phyloP scores from a whole-genome alignment of 441 rosid genomes.

The Corymbia calophylla region DNA sequence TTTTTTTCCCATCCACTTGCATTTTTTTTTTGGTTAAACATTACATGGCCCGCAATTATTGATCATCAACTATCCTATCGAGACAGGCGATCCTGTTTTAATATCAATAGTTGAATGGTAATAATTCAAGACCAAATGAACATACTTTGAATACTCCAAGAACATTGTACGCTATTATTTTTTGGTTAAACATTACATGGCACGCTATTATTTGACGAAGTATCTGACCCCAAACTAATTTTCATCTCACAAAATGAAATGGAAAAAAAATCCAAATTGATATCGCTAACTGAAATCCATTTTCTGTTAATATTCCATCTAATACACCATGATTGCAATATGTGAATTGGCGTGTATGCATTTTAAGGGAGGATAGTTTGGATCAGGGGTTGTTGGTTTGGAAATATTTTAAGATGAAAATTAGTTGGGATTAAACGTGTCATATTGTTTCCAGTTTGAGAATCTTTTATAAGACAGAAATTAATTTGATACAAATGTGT shows the following conservation, averaged over 20 bases:
- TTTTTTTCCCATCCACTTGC: not conserved
- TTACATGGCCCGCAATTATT: not conserved
- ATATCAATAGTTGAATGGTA: not conserved
- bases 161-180: no score
- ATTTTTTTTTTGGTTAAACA: not conserved
- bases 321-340: not conserved
- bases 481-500: not conserved
- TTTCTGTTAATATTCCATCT: not conserved
- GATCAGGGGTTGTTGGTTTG: not conserved
- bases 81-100: not conserved
- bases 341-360: not conserved
- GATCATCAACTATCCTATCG: not conserved
- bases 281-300: not conserved
- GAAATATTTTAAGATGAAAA: not conserved
- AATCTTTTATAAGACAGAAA: not conserved
- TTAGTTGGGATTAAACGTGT: not conserved
- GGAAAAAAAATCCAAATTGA: not conserved
- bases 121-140: not conserved
- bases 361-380: not conserved
- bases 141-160: not conserved
- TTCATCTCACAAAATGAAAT: not conserved
- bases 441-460: accelerated
- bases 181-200: no score
- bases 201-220: not conserved
- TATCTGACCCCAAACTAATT: not conserved